These are phyloP conservation scores for Petunia hybrid DNA, from an alignment of 305 asterid species.

Conservation along the genomic window DNA sequence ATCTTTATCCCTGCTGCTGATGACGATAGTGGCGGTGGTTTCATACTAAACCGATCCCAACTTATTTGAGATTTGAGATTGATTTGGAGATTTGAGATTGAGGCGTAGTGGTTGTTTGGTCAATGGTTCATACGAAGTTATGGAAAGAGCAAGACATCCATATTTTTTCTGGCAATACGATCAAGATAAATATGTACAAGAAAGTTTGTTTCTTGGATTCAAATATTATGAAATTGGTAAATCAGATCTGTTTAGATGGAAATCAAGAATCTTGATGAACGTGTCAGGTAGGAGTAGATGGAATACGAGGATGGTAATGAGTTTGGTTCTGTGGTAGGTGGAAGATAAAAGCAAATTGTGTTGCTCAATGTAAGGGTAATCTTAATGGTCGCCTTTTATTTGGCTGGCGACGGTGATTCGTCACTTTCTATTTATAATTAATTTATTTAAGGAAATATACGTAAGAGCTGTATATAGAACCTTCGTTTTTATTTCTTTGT, in stretches of 20 bases:
- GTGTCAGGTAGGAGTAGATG: neutral
- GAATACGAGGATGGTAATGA: neutral
- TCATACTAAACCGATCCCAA: too few species aligned
- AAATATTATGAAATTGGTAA: neutral
- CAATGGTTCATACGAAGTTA: neutral
- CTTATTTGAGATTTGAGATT: too few species aligned
- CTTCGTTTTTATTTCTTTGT: too few species aligned
- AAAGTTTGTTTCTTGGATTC: neutral
- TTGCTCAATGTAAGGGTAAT: too few species aligned
- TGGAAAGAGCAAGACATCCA: neutral
- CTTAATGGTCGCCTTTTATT: too few species aligned
- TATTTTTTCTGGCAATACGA: neutral
- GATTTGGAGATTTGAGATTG: too few species aligned
- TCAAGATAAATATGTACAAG: neutral
- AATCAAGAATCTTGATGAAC: neutral
- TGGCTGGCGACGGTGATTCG: too few species aligned
- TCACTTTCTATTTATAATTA: too few species aligned
- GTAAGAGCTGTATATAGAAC: too few species aligned
- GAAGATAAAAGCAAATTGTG: neutral
- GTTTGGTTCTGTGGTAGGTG: neutral
- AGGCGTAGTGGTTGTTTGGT: too few species aligned
- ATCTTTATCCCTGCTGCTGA: constrained; percentile 20
- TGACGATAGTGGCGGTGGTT: neutral
- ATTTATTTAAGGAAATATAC: too few species aligned
- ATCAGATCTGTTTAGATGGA: neutral